Base-by-base conservation (phyloP, 2,329 filamentous ascomycete species). In the Diaporthe caulivora region DNA sequence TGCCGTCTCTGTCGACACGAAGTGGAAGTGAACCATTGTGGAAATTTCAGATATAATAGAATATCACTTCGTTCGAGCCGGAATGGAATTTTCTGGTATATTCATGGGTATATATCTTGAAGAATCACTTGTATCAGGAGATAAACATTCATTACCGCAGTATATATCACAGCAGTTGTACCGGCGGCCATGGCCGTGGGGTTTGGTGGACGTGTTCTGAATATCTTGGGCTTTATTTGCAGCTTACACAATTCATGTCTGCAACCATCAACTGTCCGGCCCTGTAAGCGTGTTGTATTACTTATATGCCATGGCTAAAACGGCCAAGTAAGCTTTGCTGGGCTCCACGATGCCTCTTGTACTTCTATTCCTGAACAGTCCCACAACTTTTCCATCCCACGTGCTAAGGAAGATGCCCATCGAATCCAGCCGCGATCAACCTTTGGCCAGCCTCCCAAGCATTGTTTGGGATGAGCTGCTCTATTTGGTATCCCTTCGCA, bases 401-500 rank as follows among this genome's bases (percentile, higher is more conserved):
- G 5, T 2, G 5, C 78, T 69, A 83, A 10, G 83, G 84, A 37
- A 86, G 74, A 77, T 86, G 84, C 11, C 77, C 79, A 40, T 80
- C 76, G 69, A 81, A 84, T 1, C 85, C 85, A 6, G 78, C 82
- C 18, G 76, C 76, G 18, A 87, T 82, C 37, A 87, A 78, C 62
- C 84, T 78, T 76, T 82, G 78, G 13, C 80, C 82, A 11, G 85
- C 85, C 58, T 80, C 80, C 84, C 84, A 86, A 2, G 86, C 83
- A 18, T 81, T 76, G 0, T 78, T 76, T 0, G 85, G 84, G 42
- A 86, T 85, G 3, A 82, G 79, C 77, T 86, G 85, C 31, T 79
- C 78, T 44, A 86, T 83, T 79, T 87, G 84, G 72, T 84, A 87
- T 4, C 85, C 84, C 68, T 76, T 82, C 0, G 79, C 80, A 2